Conservation (phyloP, 163 green algal genomes). For the Scenedesmus sp. region DNA sequence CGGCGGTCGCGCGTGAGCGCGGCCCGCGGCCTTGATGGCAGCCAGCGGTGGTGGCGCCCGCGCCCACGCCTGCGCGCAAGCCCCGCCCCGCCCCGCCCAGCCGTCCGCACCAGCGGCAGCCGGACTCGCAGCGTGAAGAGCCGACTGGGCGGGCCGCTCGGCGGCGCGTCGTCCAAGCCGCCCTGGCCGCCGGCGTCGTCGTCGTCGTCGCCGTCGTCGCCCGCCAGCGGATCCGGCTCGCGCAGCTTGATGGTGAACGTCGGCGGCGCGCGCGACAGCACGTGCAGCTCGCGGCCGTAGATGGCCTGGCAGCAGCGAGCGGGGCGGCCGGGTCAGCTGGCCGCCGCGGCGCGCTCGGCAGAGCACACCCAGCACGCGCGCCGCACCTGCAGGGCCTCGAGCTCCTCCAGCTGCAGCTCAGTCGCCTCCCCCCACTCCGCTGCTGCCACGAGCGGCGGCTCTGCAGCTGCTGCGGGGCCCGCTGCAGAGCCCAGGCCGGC, state of each 20-base stretch:
- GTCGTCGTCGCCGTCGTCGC: not conserved
- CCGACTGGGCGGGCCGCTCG: conserved; percentile 33
- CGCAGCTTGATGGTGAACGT: conserved; percentile 50
- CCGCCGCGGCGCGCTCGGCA: not conserved
- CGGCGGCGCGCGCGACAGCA: conserved; percentile 32
- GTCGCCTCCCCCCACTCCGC: conserved; percentile 34
- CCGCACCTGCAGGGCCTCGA: conserved; percentile 60
- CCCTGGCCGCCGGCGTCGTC: not conserved
- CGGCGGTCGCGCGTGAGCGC: no score
- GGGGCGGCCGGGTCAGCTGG: not conserved
- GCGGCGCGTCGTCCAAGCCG: not conserved
- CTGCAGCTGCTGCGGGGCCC: not conserved
- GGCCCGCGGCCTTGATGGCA: no score
- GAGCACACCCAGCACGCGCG: no score
- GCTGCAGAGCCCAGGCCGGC: no score
- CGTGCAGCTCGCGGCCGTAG: conserved; percentile 41
- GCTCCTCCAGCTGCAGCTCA: conserved; percentile 56
- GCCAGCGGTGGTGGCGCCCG: no score
- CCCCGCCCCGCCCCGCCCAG: no score
- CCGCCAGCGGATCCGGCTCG: conserved; percentile 2
- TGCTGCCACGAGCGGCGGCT: conserved; percentile 2
- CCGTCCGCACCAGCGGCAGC: conserved; percentile 36
- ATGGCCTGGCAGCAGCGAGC: conserved; percentile 18
- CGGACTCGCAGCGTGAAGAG: conserved; percentile 52
- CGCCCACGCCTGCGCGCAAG: no score